A percentile compares a stretch with the other conserved stretches of the same genome.
phyloP scores from a whole-genome alignment of 805 yeast genomes.

The Pichia occidentalis region DNA sequence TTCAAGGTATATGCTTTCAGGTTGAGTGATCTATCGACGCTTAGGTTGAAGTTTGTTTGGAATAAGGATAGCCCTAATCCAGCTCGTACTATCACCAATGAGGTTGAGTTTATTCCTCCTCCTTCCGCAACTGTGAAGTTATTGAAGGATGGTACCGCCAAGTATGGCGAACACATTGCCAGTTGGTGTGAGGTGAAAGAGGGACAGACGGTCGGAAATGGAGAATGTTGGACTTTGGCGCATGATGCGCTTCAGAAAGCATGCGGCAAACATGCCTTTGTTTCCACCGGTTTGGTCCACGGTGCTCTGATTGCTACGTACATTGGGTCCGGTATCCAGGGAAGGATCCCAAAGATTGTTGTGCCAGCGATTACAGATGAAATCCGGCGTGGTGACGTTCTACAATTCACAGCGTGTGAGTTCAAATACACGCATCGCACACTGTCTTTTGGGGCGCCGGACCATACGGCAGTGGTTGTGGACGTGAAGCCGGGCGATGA shows the following conservation, averaged over 20 bases:
- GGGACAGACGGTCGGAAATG: conserved; percentile 45
- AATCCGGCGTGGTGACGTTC: conserved; percentile 48
- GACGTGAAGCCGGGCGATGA: conserved; percentile 27
- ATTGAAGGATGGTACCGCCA: conserved; percentile 30
- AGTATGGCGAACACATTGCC: conserved; percentile 48
- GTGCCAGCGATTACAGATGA: conserved; percentile 32
- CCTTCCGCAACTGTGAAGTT: conserved; percentile 34
- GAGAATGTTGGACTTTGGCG: conserved; percentile 60
- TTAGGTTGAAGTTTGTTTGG: conserved; percentile 36
- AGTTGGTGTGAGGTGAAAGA: conserved; percentile 45
- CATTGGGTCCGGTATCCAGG: conserved; percentile 16
- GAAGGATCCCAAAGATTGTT: conserved; percentile 14
- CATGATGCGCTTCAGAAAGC: conserved; percentile 46
- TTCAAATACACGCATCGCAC: conserved; percentile 34
- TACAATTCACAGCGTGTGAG: conserved; percentile 40
- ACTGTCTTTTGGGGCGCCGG: conserved; percentile 42
- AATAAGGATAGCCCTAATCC: conserved; percentile 22
- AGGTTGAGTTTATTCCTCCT: conserved; percentile 35
- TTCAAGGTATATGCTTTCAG: conserved; percentile 34
- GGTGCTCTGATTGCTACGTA: conserved; percentile 33
- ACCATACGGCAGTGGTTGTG: conserved; percentile 42
- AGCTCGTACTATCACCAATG: conserved; percentile 24
- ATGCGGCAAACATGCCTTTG: conserved; percentile 53
- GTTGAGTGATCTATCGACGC: conserved; percentile 37
- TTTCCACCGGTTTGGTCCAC: conserved; percentile 40